Conservation (phyloP, 345 rosid species). For the Aurinia saxatilis region DNA sequence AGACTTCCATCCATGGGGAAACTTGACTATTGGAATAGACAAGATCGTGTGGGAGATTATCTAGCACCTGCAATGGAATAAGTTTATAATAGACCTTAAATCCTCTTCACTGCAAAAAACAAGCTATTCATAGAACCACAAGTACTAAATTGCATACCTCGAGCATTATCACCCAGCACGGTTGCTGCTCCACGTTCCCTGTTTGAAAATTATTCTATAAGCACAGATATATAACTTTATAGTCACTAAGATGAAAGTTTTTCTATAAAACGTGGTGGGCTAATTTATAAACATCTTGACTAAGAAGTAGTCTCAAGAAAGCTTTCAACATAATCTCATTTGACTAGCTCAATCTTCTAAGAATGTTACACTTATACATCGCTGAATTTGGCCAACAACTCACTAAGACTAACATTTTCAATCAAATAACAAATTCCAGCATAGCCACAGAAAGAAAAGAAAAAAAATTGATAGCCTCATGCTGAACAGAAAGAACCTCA, state of each 20-base stretch:
- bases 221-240: slow-evolving; percentile 1
- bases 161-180: slow-evolving; percentile 96
- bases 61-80: slow-evolving; percentile 66
- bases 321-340: slow-evolving; percentile 11
- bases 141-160: slow-evolving; percentile 44
- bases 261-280: neutral
- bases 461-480: neutral
- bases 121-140: neutral
- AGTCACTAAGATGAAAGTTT: neutral
- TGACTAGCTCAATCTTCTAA: neutral
- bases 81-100: neutral
- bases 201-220: slow-evolving; percentile 23
- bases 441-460: neutral
- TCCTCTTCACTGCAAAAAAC: neutral
- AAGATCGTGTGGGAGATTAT: slow-evolving; percentile 97
- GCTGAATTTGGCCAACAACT: neutral
- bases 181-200: slow-evolving; percentile 68
- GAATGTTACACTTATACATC: neutral
- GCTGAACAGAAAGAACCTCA: slow-evolving; percentile 22
- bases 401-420: slow-evolving; percentile 2
- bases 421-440: neutral
- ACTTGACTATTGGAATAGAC: slow-evolving; percentile 72
- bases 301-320: too few relatives aligned
- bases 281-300: too few relatives aligned
- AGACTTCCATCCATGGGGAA: slow-evolving; percentile 93